Percentiles rank a stretch among this genome's conserved stretches.
These are phyloP conservation scores for Claviceps humidiphila DNA, from an alignment of 2,329 filamentous ascomycete genomes.

Conservation along the genomic window DNA sequence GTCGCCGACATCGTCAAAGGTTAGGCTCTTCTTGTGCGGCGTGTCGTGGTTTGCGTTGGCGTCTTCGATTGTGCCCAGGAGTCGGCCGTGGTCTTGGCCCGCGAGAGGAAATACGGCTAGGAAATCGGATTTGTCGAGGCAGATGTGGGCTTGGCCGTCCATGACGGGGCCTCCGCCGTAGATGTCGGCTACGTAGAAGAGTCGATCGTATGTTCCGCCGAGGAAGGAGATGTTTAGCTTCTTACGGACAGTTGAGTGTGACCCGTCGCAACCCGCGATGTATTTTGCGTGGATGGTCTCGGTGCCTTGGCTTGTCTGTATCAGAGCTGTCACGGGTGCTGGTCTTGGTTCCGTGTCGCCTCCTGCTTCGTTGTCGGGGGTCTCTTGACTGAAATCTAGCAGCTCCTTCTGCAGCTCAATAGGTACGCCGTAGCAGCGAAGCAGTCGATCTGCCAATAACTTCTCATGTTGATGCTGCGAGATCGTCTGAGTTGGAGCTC, in stretches of 20 bases:
- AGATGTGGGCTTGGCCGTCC: slow-evolving; percentile 1
- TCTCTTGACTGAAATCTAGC: slow-evolving; percentile 33
- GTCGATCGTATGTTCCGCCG: not conserved
- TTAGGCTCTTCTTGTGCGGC: not conserved
- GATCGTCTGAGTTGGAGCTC: not conserved
- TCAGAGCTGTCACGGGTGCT: slow-evolving; percentile 18
- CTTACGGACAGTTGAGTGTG: slow-evolving; percentile 1
- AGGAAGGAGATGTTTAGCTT: not conserved
- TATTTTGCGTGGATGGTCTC: slow-evolving; percentile 18
- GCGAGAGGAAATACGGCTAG: slow-evolving; percentile 1
- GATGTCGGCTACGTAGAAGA: slow-evolving; percentile 2
- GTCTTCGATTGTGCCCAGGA: not conserved
- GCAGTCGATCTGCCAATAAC: slow-evolving; percentile 26
- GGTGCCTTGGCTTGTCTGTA: slow-evolving; percentile 9
- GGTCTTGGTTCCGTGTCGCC: slow-evolving; percentile 21
- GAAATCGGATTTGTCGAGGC: slow-evolving; percentile 1
- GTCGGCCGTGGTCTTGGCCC: not conserved
- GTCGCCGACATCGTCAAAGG: not conserved
- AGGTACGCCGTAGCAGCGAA: not conserved
- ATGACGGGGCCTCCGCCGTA: not conserved
- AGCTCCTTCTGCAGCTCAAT: slow-evolving; percentile 13
- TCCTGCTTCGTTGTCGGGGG: slow-evolving; percentile 21
- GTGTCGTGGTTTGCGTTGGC: not conserved
- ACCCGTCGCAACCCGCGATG: slow-evolving; percentile 1
- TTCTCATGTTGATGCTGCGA: slow-evolving; percentile 28